phyloP scores from a whole-genome alignment of 2,329 filamentous ascomycete species.

The Pseudogymnoascus sp. region DNA sequence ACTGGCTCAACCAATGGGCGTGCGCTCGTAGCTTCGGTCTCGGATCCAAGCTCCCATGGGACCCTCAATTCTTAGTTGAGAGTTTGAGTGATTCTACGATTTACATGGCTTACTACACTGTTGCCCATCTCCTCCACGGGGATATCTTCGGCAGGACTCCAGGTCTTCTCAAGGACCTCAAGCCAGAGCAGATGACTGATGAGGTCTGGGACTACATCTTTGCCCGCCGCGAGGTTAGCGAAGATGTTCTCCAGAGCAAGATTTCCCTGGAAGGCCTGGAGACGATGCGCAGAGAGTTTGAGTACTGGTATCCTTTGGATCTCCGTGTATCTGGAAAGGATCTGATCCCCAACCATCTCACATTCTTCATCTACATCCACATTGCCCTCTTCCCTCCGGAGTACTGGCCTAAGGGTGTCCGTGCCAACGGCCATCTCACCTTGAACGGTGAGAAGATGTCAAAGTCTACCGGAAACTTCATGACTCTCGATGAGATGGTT shows the following conservation, averaged over 20 bases:
- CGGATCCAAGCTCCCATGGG: slow-evolving; percentile 92
- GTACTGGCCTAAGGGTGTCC: slow-evolving; percentile 81
- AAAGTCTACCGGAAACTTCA: slow-evolving; percentile 95
- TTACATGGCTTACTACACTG: slow-evolving; percentile 78
- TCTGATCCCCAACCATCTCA: slow-evolving; percentile 86
- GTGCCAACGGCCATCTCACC: slow-evolving; percentile 87
- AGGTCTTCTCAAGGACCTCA: slow-evolving; percentile 58
- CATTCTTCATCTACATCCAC: slow-evolving; percentile 93
- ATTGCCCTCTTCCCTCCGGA: slow-evolving; percentile 78
- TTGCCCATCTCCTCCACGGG: slow-evolving; percentile 62
- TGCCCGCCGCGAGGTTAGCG: slow-evolving; percentile 61
- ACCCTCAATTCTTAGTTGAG: slow-evolving; percentile 83
- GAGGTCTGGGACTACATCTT: slow-evolving; percentile 97
- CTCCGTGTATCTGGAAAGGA: slow-evolving; percentile 86
- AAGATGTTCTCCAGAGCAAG: slow-evolving; percentile 58
- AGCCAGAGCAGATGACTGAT: slow-evolving; percentile 81
- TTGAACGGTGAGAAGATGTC: slow-evolving; percentile 98
- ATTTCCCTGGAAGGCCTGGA: slow-evolving; percentile 69
- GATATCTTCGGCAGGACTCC: slow-evolving; percentile 76
- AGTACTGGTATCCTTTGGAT: slow-evolving; percentile 95
- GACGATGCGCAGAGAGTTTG: slow-evolving; percentile 81
- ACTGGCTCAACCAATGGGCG: slow-evolving; percentile 94
- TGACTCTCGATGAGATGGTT: slow-evolving; percentile 79
- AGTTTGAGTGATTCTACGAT: slow-evolving; percentile 86
- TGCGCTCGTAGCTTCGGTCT: slow-evolving; percentile 87